Base-by-base conservation (phyloP, 148 eudicot species). In the Limonium bicolor region DNA sequence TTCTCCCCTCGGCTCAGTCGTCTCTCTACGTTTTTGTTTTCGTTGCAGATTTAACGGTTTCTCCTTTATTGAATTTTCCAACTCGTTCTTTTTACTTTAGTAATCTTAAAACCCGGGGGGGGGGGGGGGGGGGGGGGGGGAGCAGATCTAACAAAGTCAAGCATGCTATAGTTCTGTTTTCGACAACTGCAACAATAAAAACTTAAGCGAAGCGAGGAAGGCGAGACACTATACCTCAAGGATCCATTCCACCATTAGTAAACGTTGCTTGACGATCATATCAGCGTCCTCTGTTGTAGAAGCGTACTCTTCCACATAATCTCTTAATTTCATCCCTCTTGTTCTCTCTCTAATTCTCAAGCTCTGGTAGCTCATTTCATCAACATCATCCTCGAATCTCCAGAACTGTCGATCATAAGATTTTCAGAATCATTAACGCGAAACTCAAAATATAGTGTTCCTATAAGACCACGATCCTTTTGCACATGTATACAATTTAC, bases 201-300 rank as follows among this genome's bases (percentile, higher is more conserved):
- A 59, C 11, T 9, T 7, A 3, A 14, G 27, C 16, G 25, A 17
- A 29, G 17, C 18, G 3, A 6, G 5, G 43, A 20, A 18, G 7
- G 17, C 35, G 27, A 44, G 32, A 41, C 5, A 42, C 45, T 61
- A 20, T 40, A 92, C 99, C 86, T 92, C 85, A 36, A 92, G 51
- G 22, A 92, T 92, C 99, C 99, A 92, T 50, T 85, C 75, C 13
- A 81, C 88, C 88, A 92, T 92, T 16, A 72, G 59, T 5, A 71
- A 62, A 40, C 99, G 78, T 44, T 92, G 95, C 68, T 85, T 88
- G 20, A 71, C 65, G 64, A 92, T 68, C 28, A 81, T 66, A 5
- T 54, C 59, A 35, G 94, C 88, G 52, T 51, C 73, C 46, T 65
- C 71, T 14, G 87, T 71, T 20, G 60, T 48, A 31, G 70, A 69